A percentile compares a stretch with the other conserved stretches of the same genome.
These are phyloP conservation scores for Calcarisporium arbuscula DNA, from an alignment of 2,329 filamentous ascomycete species.

Conservation along the genomic window DNA sequence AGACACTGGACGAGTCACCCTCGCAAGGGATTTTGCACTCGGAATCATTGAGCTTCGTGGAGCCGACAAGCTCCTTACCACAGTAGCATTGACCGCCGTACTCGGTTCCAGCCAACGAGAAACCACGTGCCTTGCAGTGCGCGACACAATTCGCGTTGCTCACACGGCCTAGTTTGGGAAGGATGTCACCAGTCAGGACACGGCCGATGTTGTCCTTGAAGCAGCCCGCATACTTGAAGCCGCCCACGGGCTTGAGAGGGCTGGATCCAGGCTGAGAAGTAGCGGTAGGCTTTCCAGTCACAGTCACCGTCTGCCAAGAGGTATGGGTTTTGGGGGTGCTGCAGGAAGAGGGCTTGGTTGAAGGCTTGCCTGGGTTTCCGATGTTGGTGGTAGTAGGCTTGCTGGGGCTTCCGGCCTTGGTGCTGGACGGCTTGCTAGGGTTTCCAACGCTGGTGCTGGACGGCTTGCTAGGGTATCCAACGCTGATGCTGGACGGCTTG, in stretches of 20 bases:
- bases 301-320: constrained; percentile 39
- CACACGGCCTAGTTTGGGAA: constrained; percentile 35
- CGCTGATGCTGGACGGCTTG: too few relatives aligned
- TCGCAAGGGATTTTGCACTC: constrained; percentile 39
- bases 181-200: constrained; percentile 31
- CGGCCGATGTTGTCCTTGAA: constrained; percentile 32
- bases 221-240: constrained; percentile 37
- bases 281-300: constrained; percentile 25
- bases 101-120: constrained; percentile 42
- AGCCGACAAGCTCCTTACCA: constrained; percentile 27
- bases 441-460: too few relatives aligned
- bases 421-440: too few relatives aligned
- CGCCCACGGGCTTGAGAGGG: constrained; percentile 13
- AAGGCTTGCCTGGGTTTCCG: too few relatives aligned
- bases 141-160: constrained; percentile 40
- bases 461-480: too few relatives aligned
- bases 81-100: constrained; percentile 50
- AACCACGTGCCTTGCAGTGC: constrained; percentile 38
- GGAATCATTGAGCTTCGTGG: constrained; percentile 34
- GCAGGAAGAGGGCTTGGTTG: constrained; percentile 7
- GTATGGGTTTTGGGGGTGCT: constrained; percentile 27
- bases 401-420: too few relatives aligned
- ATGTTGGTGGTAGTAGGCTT: too few relatives aligned
- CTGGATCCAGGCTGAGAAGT: constrained; percentile 8
- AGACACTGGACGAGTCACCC: constrained; percentile 40